Conservation (phyloP, 495 filamentous ascomycete species). For the Articulospora tetracladia region DNA sequence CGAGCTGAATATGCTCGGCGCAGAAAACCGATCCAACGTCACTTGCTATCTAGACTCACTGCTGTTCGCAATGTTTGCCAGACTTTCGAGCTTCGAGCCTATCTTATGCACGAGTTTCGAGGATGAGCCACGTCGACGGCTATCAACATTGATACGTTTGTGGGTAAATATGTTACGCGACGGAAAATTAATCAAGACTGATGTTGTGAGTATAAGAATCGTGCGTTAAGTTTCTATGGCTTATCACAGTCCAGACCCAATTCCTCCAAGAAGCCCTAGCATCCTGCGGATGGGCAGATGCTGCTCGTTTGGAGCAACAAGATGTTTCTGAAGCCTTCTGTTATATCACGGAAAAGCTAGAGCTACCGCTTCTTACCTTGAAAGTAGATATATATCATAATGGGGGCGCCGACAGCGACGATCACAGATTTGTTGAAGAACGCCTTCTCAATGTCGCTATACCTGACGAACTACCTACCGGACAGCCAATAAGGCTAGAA, state of each 20-base stretch:
- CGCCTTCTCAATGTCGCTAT: slow-evolving; percentile 87
- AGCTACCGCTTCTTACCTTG: slow-evolving; percentile 82
- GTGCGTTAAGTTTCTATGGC: not conserved
- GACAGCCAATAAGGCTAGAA: slow-evolving; percentile 70
- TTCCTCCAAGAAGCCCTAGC: slow-evolving; percentile 78
- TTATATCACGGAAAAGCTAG: slow-evolving; percentile 85
- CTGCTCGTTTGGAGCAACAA: slow-evolving; percentile 71
- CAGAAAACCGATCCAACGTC: slow-evolving; percentile 78
- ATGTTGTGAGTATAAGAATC: slow-evolving; percentile 59
- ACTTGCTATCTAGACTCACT: slow-evolving; percentile 91
- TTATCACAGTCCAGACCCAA: slow-evolving; percentile 57
- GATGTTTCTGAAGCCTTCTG: slow-evolving; percentile 94
- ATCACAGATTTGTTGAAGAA: slow-evolving; percentile 93
- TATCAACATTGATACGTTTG: slow-evolving; percentile 71
- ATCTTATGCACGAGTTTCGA: slow-evolving; percentile 74
- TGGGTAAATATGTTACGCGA: slow-evolving; percentile 92
- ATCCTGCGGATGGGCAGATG: slow-evolving; percentile 90
- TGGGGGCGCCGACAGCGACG: slow-evolving; percentile 76
- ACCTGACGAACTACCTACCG: slow-evolving; percentile 50
- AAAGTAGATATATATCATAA: slow-evolving; percentile 95
- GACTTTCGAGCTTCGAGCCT: slow-evolving; percentile 83
- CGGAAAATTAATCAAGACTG: slow-evolving; percentile 78
- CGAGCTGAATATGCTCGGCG: slow-evolving; percentile 69
- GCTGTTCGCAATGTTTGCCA: slow-evolving; percentile 96
- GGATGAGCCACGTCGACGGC: slow-evolving; percentile 63